Base-by-base conservation (phyloP, 75 land plant genomes). In the Sequoia sempervirens region DNA sequence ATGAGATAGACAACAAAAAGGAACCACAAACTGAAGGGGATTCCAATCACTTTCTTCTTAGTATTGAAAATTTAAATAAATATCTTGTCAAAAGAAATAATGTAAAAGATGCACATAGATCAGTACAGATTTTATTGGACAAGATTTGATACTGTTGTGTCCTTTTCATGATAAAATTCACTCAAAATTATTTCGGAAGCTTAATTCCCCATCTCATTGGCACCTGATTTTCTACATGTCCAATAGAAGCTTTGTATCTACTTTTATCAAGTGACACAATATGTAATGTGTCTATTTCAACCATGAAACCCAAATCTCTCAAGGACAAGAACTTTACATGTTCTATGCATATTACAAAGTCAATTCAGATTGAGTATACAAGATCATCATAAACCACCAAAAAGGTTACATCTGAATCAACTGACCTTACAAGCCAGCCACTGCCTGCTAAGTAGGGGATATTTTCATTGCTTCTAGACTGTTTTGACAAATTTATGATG, bases 381-480 rank as follows among this genome's bases (percentile, higher is more conserved):
- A 13, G 79, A 23, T 78, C 50, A 41, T 76, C 79, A 40, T 43
- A 38, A 26, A 43, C 18, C 38, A 78, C 50, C 28, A 5, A 26
- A 43, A 76, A 23, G 18, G 6, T 76, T 41, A 38, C 28, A 37
- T 10, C 46, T 43, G 47, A 78, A 43, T 20, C 80, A 43, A 8
- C 80, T 37, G 78, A 72, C 43, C 45, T 43, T 78, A 50, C 28
- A 78, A 26, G 47, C 47, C 46, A 78, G 80, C 80, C 46, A 10
- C 45, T 40, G 80, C 28, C 28, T 26, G 1, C 28, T n/a, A n/a
- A 45, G 47, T 26, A 78, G 15, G 13, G 45, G 9, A 3, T 40
- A 45, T 78, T 26, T 78, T 78, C 41, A 45, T 76, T 78, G 80
- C 28, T 78, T 78, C 80, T 78, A 45, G 14, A 17, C 26, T 45